These are phyloP conservation scores for Cladosporium sp. DNA, from an alignment of 2,329 filamentous ascomycete genomes.

Conservation along the genomic window DNA sequence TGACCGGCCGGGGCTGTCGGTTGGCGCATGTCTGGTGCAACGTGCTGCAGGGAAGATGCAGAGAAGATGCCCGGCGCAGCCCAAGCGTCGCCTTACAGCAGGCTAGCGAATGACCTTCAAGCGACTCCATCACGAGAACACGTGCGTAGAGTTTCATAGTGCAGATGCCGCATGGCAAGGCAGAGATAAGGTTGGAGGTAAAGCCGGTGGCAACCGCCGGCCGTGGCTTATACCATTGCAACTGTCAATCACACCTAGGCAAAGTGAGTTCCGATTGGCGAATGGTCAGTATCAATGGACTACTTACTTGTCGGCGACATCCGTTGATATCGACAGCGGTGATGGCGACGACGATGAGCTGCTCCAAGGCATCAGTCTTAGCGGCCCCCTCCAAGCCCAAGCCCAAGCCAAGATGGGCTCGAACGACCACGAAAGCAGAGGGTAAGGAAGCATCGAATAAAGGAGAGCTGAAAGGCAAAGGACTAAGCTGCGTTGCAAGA, in stretches of 20 bases:
- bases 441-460: too few species aligned
- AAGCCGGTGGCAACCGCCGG: neutral
- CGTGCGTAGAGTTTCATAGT: neutral
- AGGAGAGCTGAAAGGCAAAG: too few species aligned
- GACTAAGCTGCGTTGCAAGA: neutral
- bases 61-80: neutral
- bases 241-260: too few species aligned
- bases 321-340: neutral
- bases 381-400: too few species aligned
- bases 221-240: too few species aligned
- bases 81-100: neutral
- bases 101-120: neutral
- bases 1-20: too few species aligned
- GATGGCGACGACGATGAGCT: too few species aligned
- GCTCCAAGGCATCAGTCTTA: too few species aligned
- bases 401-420: too few species aligned
- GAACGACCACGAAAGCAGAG: too few species aligned
- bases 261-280: neutral
- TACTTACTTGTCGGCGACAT: neutral
- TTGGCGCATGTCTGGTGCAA: neutral
- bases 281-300: neutral
- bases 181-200: neutral
- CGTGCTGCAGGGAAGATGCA: constrained; percentile 4
- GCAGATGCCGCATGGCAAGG: neutral
- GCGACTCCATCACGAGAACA: neutral